Evolutionary conservation across 106 monocot genomes (phyloP).

Genomic region (Dendrobium nobile): DNA sequence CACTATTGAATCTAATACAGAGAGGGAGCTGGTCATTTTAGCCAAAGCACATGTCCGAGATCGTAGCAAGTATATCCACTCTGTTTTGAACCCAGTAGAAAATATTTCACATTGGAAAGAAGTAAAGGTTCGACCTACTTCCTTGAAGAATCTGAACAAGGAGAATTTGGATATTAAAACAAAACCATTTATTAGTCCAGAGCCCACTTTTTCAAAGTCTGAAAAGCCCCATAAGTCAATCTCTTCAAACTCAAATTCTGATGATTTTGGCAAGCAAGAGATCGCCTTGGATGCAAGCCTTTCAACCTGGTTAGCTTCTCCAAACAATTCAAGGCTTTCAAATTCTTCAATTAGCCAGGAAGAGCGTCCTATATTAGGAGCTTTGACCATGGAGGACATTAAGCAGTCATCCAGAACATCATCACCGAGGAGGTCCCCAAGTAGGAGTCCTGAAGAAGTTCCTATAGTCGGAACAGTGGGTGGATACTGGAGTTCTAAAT

Average conservation of each 20-base stretch:
- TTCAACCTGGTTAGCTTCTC: conserved; percentile 60
- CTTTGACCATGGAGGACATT: conserved; percentile 71
- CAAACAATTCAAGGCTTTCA: conserved; percentile 25
- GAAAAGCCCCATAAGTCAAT: neutral
- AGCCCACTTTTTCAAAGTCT: conserved; percentile 16
- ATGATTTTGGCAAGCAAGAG: conserved; percentile 21
- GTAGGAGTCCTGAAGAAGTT: conserved; percentile 54
- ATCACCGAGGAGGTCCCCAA: conserved; percentile 53
- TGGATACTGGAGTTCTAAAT: conserved; percentile 45
- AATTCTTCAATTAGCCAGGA: conserved; percentile 37
- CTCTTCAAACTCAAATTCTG: neutral
- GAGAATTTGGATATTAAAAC: conserved; percentile 7
- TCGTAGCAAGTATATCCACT: conserved; percentile 39
- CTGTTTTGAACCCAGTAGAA: conserved; percentile 73
- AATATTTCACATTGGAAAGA: conserved; percentile 65
- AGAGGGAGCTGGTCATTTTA: neutral
- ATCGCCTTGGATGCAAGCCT: conserved; percentile 73
- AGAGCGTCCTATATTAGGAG: conserved; percentile 78
- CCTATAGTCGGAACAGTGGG: conserved; percentile 72
- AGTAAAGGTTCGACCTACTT: conserved; percentile 21
- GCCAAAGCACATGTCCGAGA: conserved; percentile 21
- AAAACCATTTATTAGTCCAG: conserved; percentile 4
- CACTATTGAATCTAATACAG: neutral
- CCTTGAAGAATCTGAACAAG: conserved; percentile 2
- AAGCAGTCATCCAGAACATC: conserved; percentile 37